Evolutionary conservation across 768 basidiomycete species (phyloP), one percentile per base, ranked within the genome.

Genomic region (Nidula microcarpa): DNA sequence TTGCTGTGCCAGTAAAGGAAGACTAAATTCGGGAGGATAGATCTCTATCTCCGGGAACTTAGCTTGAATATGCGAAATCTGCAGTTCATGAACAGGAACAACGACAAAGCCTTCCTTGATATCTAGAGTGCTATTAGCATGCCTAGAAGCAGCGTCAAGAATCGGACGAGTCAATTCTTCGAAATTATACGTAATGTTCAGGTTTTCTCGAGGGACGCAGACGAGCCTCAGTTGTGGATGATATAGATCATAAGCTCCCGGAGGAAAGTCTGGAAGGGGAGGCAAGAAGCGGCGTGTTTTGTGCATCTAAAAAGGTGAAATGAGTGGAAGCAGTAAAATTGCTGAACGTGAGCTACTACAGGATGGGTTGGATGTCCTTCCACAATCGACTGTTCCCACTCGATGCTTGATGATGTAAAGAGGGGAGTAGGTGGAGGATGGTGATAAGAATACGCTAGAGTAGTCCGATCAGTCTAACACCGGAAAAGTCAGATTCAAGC

Each of bases 301-400:
- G 66, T 83, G 80, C 80, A 83, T 80, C 82, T 84, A 49, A n/a
- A 49, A 11, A 14, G 43, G 23, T 7, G 35, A 51, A 51, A 41
- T 18, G 23, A 47, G 33, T 37, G 11, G n/a, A n/a, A n/a, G n/a
- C n/a, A n/a, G n/a, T n/a, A n/a, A n/a, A n/a, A n/a, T n/a, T n/a
- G n/a, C n/a, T n/a, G n/a, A n/a, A n/a, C n/a, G 39, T 18, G 11
- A 6, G 43, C 23, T 44, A 57, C 71, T 54, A 81, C 82, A 13
- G 82, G 81, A 63, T 84, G 82, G 0, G 77, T 82, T 3, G 81
- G 80, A 60, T 84, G 82, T 0, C 81, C 80, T 61, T 83, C 81
- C 16, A 82, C 77, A 32, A 83, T 80, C 1, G 81, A 81, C 59
- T 82, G 79, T 54, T 84, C 81, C 82, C 82, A 84, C 35, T 70